phyloP scores from a whole-genome alignment of 306 rosid species.

The Myrica gale region DNA sequence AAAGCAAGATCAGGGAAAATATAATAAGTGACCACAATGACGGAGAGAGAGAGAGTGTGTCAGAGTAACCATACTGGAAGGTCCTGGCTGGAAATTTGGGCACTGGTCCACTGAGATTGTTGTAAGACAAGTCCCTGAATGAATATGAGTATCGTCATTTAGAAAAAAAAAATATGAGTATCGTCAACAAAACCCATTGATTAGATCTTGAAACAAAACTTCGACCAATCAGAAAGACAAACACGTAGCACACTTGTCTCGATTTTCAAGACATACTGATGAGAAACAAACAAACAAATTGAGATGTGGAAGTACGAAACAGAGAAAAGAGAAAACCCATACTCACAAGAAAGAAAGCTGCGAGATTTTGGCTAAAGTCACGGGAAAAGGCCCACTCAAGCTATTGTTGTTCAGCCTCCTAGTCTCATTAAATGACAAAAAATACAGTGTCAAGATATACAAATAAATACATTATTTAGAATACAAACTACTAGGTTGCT shows the following conservation, averaged over 20 bases:
- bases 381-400: conserved; percentile 83
- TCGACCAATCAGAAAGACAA: conserved; percentile 15
- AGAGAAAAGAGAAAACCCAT: conserved; percentile 35
- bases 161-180: no score
- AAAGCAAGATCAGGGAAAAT: conserved; percentile 18
- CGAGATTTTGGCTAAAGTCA: conserved; percentile 62
- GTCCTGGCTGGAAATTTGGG: conserved; percentile 89
- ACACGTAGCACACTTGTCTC: conserved; percentile 21
- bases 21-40: conserved; percentile 9
- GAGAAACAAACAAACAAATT: conserved; percentile 20
- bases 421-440: conserved; percentile 43
- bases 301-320: conserved; percentile 4
- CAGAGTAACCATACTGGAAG: conserved; percentile 61
- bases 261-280: conserved; percentile 32
- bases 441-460: conserved; percentile 19
- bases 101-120: conserved; percentile 93
- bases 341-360: conserved; percentile 99
- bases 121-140: conserved; percentile 92
- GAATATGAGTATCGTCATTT: conserved; percentile 27
- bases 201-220: conserved; percentile 27
- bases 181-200: conserved; percentile 25
- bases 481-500: background rate
- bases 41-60: background rate
- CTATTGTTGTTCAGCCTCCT: conserved; percentile 98
- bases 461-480: no score